These are phyloP conservation scores for Globisporangium viniferum DNA, from an alignment of 352 stramenopile species.

Conservation along the genomic window DNA sequence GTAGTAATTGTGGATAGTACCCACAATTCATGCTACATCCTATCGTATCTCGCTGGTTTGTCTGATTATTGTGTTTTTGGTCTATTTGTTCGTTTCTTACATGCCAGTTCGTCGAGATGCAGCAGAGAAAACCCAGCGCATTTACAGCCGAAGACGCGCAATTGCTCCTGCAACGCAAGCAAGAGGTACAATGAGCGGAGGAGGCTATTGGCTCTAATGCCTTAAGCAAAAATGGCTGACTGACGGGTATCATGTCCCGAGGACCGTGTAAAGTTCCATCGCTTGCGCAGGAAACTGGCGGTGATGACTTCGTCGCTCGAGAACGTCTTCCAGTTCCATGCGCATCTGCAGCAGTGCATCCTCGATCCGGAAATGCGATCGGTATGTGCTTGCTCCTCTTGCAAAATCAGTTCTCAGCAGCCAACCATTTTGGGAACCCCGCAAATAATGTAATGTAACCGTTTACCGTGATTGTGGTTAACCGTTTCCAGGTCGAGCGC, in stretches of 20 bases:
- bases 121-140: constrained; percentile 1
- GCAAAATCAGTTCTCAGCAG: neutral
- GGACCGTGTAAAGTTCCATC: constrained; percentile 23
- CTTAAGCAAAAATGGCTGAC: neutral
- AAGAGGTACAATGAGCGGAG: constrained; percentile 6
- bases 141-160: neutral
- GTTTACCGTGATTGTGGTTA: neutral
- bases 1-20: no score
- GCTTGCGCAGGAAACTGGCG: constrained; percentile 27
- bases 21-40: no score
- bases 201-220: neutral
- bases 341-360: constrained; percentile 37
- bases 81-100: neutral
- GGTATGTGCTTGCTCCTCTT: constrained; percentile 15
- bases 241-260: neutral
- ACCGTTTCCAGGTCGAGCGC: neutral
- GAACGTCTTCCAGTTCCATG: constrained; percentile 50
- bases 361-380: constrained; percentile 37
- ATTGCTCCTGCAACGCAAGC: constrained; percentile 7
- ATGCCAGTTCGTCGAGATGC: constrained; percentile 14
- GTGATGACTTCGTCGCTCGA: constrained; percentile 37
- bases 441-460: neutral
- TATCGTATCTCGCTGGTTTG: no score
- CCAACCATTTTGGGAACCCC: neutral
- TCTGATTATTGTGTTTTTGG: no score